phyloP scores from a whole-genome alignment of 805 yeast species.

The Suhomyces sp. region DNA sequence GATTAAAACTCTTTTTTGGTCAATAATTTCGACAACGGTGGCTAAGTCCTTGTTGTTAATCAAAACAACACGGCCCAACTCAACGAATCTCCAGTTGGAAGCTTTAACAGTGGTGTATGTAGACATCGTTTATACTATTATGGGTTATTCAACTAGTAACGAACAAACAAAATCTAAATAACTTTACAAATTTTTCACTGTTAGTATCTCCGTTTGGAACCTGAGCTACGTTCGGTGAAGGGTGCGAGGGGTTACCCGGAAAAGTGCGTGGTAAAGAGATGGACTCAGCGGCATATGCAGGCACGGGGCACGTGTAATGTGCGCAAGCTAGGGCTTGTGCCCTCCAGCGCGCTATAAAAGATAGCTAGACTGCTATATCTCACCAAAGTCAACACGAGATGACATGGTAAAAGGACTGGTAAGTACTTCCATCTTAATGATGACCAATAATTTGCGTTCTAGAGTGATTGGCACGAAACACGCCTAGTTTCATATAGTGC shows the following conservation, averaged over 20 bases:
- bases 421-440: slow-evolving; percentile 21
- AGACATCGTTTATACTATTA: slow-evolving; percentile 22
- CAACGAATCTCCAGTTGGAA: slow-evolving; percentile 98
- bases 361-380: neutral
- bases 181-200: slow-evolving; percentile 5
- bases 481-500: slow-evolving; percentile 45
- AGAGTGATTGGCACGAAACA: slow-evolving; percentile 39
- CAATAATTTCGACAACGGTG: slow-evolving; percentile 96
- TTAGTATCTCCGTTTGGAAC: slow-evolving; percentile 1
- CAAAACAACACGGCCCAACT: slow-evolving; percentile 98
- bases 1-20: slow-evolving; percentile 96
- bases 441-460: slow-evolving; percentile 49
- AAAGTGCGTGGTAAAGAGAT: neutral
- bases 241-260: slow-evolving; percentile 4
- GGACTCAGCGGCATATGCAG: neutral
- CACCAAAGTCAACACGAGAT: neutral
- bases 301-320: neutral
- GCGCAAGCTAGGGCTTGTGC: neutral
- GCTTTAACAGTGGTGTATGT: slow-evolving; percentile 73
- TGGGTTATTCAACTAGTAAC: slow-evolving; percentile 6
- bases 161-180: neutral
- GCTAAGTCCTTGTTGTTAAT: slow-evolving; percentile 86
- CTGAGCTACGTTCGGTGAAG: neutral
- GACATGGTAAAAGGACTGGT: neutral
- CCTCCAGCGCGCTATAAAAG: neutral